Evolutionary conservation across 1,284 basidiomycete species (phyloP).

Genomic region (Fomitiporia mediterranea): DNA sequence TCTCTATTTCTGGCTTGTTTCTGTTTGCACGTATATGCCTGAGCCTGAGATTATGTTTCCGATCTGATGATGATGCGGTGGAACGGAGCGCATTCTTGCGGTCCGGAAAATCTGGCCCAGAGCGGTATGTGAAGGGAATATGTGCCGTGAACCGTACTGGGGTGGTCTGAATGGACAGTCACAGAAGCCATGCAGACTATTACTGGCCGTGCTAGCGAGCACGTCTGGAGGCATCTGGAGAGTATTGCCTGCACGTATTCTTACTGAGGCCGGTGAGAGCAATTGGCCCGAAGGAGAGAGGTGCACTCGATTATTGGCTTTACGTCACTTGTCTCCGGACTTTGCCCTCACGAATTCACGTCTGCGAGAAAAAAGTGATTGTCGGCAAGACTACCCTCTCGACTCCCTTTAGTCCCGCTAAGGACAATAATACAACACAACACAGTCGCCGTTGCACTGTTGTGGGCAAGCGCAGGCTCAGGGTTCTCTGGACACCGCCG

Average conservation of each 20-base stretch:
- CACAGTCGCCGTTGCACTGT: no score
- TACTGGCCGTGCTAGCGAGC: no score
- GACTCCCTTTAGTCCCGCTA: no score
- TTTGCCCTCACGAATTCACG: slow-evolving; percentile 6
- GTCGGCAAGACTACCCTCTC: neutral
- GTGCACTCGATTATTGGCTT: slow-evolving; percentile 12
- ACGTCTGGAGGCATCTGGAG: no score
- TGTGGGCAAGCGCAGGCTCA: no score
- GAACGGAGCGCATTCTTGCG: neutral
- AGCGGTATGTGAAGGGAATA: no score
- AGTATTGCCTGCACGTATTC: neutral
- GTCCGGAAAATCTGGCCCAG: no score
- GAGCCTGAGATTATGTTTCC: neutral
- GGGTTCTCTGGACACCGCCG: no score
- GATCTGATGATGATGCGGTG: neutral
- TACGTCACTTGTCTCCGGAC: slow-evolving; percentile 14
- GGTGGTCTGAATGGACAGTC: no score
- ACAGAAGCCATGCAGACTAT: no score
- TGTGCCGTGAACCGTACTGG: no score
- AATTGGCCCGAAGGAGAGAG: neutral
- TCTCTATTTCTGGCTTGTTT: neutral
- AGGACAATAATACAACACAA: no score
- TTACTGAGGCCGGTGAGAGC: slow-evolving; percentile 10
- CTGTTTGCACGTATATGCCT: neutral
- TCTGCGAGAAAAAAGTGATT: neutral